Evolutionary conservation across 192 early-diverging fungal genomes (phyloP), one percentile per base, ranked within the genome.

Genomic region (Mortierella hygrophila): DNA sequence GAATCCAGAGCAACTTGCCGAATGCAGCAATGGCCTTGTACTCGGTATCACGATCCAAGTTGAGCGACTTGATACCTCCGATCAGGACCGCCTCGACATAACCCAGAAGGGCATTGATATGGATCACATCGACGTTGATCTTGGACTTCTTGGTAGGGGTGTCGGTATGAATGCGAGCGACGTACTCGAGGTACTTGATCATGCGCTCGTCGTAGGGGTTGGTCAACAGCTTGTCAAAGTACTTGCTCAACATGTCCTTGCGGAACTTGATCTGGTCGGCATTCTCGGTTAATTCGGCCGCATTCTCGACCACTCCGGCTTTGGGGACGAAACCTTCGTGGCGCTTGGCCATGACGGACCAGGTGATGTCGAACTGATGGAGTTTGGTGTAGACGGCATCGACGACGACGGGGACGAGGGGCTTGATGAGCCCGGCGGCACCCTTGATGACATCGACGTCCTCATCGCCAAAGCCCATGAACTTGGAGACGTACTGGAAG

Each of bases 51-150:
- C 89, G 85, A 47, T 95, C 93, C 70, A 93, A 77, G 47, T 89
- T 87, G 41, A 90, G 65, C 20, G 90, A 90, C 75, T 90, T 82
- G 74, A 94, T 52, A 13, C 90, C 92, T 23, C 89, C 93, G 6
- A 92, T 87, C 46, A 94, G 79, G 29, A 90, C 89, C 0, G 89
- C 83, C 68, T 94, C 90, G 44, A 94, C 89, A 79, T 91, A 96
- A 8, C 93, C 94, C 49, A 97, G 88, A 71, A 97, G 82, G 2
- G 95, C 95, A 71, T 96, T 96, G 82, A 91, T 89, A 85, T 97
- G 96, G 71, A 97, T 94, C 78, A 95, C 92, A 68, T 97, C 96
- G 49, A 97, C 96, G 52, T 96, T 95, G 76, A 96, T 96, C 54
- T 91, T 93, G 20, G 92, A 93, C 79, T 91, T 94, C 82, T 97